Conservation (phyloP, 2,329 filamentous ascomycete species). For the Aspergillus ustus region DNA sequence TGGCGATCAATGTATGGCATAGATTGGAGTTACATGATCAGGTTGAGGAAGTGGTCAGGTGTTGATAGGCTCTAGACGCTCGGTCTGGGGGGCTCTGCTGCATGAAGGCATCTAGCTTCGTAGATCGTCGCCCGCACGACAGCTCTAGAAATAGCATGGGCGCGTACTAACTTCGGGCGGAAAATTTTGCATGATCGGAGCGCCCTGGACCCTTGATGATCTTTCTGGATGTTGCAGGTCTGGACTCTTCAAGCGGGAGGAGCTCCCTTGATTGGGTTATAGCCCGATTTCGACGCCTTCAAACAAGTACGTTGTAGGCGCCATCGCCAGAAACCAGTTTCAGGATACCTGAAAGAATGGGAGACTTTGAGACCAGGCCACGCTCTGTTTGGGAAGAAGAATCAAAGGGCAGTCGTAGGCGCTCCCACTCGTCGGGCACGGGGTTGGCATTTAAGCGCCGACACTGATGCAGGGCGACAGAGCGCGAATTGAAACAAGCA, state of each 20-base stretch:
- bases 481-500: conserved; percentile 21
- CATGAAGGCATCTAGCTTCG: conserved; percentile 4
- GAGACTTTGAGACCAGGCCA: neutral
- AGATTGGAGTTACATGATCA: conserved; percentile 12
- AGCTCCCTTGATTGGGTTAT: conserved; percentile 12
- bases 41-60: neutral
- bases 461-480: neutral
- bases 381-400: neutral
- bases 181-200: conserved; percentile 11
- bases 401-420: neutral
- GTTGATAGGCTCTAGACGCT: conserved; percentile 17
- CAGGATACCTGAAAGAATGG: neutral
- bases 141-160: conserved; percentile 27
- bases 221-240: conserved; percentile 6
- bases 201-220: conserved; percentile 6
- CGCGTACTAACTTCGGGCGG: conserved; percentile 21
- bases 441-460: conserved; percentile 12
- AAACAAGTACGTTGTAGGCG: neutral
- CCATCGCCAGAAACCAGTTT: neutral
- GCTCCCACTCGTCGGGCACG: conserved; percentile 1
- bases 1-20: conserved; percentile 7
- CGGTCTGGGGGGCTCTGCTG: conserved; percentile 5
- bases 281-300: neutral
- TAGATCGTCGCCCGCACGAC: conserved; percentile 13
- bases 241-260: neutral